A percentile compares a stretch with the other conserved stretches of the same genome.
Evolutionary conservation across 331 rosid genomes (phyloP).

Genomic region (Saraca asoca): DNA sequence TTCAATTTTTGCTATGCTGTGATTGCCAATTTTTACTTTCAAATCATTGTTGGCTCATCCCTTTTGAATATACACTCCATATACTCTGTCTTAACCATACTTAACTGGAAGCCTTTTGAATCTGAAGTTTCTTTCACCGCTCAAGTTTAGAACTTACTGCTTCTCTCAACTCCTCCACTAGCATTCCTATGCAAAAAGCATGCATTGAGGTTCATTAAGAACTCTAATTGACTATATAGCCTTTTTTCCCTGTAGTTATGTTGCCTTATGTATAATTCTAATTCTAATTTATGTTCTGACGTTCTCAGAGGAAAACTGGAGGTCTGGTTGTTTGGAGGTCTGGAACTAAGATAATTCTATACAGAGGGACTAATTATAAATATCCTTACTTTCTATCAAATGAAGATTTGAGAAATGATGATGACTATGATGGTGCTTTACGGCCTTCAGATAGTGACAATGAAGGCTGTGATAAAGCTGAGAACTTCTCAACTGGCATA

Average conservation of each 20-base stretch:
- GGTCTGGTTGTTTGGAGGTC: constrained; percentile 95
- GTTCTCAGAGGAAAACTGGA: constrained; percentile 86
- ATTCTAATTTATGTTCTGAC: constrained; percentile 29
- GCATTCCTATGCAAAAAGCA: too few relatives aligned
- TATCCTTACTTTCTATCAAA: constrained; percentile 76
- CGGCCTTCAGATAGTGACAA: constrained; percentile 36
- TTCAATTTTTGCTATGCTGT: too few relatives aligned
- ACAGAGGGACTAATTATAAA: constrained; percentile 73
- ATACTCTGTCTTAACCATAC: too few relatives aligned
- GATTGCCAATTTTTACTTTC: too few relatives aligned
- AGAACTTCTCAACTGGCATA: constrained; percentile 35
- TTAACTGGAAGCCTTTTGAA: too few relatives aligned
- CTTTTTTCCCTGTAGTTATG: constrained; percentile 2
- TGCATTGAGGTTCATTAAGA: too few relatives aligned
- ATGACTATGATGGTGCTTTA: constrained; percentile 35
- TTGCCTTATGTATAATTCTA: constrained; percentile 25
- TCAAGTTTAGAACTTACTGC: too few relatives aligned
- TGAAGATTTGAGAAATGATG: constrained; percentile 42
- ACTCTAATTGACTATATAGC: background rate
- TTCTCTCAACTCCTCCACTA: too few relatives aligned
- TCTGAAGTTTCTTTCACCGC: too few relatives aligned
- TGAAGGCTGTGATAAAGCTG: constrained; percentile 33
- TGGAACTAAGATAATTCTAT: constrained; percentile 84
- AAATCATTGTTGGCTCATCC: too few relatives aligned
- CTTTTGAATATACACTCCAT: too few relatives aligned